Conservation (phyloP, 129 eudicot species). For the Saussurea involucrata region DNA sequence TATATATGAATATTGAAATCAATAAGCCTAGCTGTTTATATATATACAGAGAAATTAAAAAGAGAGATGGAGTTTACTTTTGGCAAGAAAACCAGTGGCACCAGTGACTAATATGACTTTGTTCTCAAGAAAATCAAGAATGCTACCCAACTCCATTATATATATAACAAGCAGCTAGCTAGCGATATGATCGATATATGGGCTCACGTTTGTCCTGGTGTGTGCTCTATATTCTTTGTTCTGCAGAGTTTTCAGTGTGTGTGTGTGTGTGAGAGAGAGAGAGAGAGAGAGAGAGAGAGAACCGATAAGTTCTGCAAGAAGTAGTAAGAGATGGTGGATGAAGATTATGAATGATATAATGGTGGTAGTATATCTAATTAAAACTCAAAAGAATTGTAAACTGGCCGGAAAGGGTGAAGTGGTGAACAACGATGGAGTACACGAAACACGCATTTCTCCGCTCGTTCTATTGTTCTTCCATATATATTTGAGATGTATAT, state of each 20-base stretch:
- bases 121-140: slow-evolving; percentile 45
- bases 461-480: background rate
- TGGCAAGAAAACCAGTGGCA: slow-evolving; percentile 72
- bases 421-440: slow-evolving; percentile 22
- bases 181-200: background rate
- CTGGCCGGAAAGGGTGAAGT: slow-evolving; percentile 15
- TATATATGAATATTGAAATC: background rate
- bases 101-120: slow-evolving; percentile 59
- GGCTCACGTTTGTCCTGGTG: no score
- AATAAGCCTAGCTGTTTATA: background rate
- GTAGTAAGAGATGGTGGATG: background rate
- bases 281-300: background rate
- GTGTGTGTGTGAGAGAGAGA: background rate
- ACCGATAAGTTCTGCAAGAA: background rate
- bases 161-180: background rate
- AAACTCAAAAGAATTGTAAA: background rate
- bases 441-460: slow-evolving; percentile 24
- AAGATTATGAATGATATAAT: background rate
- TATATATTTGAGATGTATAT: background rate
- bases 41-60: background rate
- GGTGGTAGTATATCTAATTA: background rate
- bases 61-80: slow-evolving; percentile 33
- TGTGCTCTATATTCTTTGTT: background rate
- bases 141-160: slow-evolving; percentile 50
- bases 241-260: background rate